Conservation (phyloP, 345 rosid species). For the Mercurialis annua region DNA sequence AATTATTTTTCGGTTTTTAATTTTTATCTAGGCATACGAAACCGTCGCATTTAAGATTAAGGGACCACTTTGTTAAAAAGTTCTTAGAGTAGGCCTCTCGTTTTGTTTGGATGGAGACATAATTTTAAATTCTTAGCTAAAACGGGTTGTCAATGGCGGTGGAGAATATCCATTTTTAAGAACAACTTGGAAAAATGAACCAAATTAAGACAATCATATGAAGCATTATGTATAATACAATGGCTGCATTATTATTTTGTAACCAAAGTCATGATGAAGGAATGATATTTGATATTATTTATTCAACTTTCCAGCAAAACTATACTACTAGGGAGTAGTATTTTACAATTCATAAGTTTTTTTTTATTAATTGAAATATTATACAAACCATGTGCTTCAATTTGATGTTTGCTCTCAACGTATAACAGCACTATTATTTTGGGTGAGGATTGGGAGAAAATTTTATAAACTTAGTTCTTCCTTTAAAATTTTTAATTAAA, state of each 20-base stretch:
- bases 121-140: slow-evolving; percentile 20
- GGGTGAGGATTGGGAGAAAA: no score
- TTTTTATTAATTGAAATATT: no score
- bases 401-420: no score
- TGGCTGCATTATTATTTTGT: neutral
- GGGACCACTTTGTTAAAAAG: slow-evolving; percentile 19
- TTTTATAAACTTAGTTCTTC: no score
- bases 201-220: slow-evolving; percentile 16
- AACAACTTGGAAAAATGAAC: slow-evolving; percentile 5
- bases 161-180: slow-evolving; percentile 18
- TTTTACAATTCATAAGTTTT: no score
- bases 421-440: no score
- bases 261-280: slow-evolving; percentile 20
- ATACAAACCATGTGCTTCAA: no score
- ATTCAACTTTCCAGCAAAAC: slow-evolving; percentile 8
- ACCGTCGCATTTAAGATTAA: neutral
- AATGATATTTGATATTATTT: slow-evolving; percentile 11
- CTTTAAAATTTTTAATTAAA: no score
- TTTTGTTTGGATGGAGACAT: neutral
- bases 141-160: slow-evolving; percentile 32
- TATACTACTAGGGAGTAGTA: neutral
- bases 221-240: slow-evolving; percentile 8
- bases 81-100: neutral
- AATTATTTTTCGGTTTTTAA: no score
- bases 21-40: neutral